Evolutionary conservation across 768 basidiomycete species (phyloP), one percentile per base, ranked within the genome.

Genomic region (Suillus placidus): DNA sequence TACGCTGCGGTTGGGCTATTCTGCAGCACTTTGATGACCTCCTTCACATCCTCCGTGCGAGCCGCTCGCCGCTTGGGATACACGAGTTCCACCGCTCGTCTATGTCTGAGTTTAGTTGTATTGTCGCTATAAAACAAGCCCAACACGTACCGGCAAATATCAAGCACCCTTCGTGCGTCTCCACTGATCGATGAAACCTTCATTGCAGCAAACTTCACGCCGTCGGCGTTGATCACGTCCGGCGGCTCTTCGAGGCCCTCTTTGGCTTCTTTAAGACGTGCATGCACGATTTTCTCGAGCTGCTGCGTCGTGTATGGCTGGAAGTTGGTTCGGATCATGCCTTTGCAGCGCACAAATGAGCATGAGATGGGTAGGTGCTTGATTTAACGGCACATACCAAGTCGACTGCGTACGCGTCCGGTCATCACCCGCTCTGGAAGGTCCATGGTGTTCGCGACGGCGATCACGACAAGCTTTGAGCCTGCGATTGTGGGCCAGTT

Each of bases 361-460:
- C 37, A n/a, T 18, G 20, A 9, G 6, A 66, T 40, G 10, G 54
- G 23, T 9, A 55, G 61, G 5, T 32, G 47, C 16, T 26, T 54
- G 4, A 38, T 26, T 10, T 16, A 37, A 32, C 52, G 37, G 51
- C 32, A 75, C 87, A 62, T 64, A 95, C 95, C 95, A 20, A 99
- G 79, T 61, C 97, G 89, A 77, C 94, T 96, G 63, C 94, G 85
- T 58, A 99, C 96, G 64, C 97, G 89, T 0, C 95, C 95, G 3
- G 85, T 90, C 88, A 99, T 91, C 13, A 92, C 92, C 54, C 97
- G 84, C 77, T 99, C 97, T 0, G 97, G 97, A 62, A 99, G 83
- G 73, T 99, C 97, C 93, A 97, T 97, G 37, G 97, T 95, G 74
- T 99, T 99, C 8, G 97, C 97, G 1, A 99, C 95, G 0, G 97